Evolutionary conservation across 1,284 basidiomycete genomes (phyloP).

Genomic region (Dichomitus squalens): DNA sequence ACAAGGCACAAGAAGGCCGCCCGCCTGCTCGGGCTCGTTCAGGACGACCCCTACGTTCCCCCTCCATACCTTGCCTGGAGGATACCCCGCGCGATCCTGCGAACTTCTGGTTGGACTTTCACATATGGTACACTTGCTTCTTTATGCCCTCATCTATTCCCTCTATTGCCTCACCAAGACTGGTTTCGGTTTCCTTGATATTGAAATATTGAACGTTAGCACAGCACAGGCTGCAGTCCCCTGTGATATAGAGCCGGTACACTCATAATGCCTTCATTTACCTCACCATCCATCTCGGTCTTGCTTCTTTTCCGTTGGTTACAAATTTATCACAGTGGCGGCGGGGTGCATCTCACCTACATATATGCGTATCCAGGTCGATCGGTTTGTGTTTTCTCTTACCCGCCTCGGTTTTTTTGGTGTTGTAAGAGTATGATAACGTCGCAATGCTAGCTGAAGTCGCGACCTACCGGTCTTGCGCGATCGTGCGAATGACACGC

Average conservation of each 20-base stretch:
- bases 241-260: no score
- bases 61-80: no score
- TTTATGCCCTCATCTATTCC: constrained; percentile 24
- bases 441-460: constrained; percentile 4
- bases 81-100: constrained; percentile 12
- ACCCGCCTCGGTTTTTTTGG: background rate
- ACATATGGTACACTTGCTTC: constrained; percentile 19
- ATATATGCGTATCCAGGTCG: constrained; percentile 13
- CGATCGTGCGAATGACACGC: background rate
- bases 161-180: background rate
- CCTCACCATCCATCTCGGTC: background rate
- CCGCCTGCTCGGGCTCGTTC: background rate
- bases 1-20: background rate
- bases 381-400: background rate
- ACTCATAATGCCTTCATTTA: background rate
- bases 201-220: constrained; percentile 16
- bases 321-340: background rate
- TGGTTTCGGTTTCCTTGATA: background rate
- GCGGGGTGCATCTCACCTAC: constrained; percentile 5
- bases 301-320: background rate
- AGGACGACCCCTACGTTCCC: background rate
- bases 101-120: constrained; percentile 4
- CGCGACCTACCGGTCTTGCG: background rate
- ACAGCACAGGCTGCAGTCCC: constrained; percentile 17
- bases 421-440: constrained; percentile 22